Evolutionary conservation across 306 rosid genomes (phyloP), one percentile per base, ranked within the genome.

Genomic region (Lagenaria siceraria): DNA sequence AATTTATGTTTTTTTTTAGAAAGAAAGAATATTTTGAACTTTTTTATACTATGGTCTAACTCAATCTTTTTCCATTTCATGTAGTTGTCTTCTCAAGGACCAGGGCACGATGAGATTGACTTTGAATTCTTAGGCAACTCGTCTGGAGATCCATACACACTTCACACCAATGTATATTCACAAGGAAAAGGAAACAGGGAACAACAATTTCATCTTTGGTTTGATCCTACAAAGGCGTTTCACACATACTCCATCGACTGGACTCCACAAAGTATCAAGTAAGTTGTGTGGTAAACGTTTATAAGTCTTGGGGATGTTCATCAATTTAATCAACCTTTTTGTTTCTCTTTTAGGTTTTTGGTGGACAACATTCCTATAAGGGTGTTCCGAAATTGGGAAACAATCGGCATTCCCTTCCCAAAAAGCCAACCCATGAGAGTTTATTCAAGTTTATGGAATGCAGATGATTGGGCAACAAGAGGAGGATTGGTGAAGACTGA

Each of bases 21-120:
- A n/a, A n/a, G n/a, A n/a, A n/a, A n/a, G n/a, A n/a, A n/a, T n/a
- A 43, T 15, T 2, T 29, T n/a, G 19, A 4, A 74, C 55, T 51
- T 3, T 9, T 2, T n/a, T n/a, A n/a, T n/a, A n/a, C n/a, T n/a
- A n/a, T n/a, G n/a, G n/a, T n/a, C n/a, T n/a, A n/a, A n/a, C n/a
- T n/a, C n/a, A n/a, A n/a, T n/a, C n/a, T n/a, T n/a, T n/a, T n/a
- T n/a, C n/a, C n/a, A n/a, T n/a, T 46, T 7, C 7, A 36, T 36
- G 15, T 89, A 93, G 97, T 73, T 93, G 70, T 93, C 98, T 46
- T 91, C 98, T 21, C 80, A 85, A 72, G 87, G 89, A 63, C 74
- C 77, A 73, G 79, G 43, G 12, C 89, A 86, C 40, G 85, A 83
- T 70, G 86, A 86, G 81, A 84, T 86, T 54, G 89, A 84, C 24